A percentile compares a stretch with the other conserved stretches of the same genome.
Evolutionary conservation across 768 basidiomycete species (phyloP).

Genomic region (Hypholoma sublateritium): DNA sequence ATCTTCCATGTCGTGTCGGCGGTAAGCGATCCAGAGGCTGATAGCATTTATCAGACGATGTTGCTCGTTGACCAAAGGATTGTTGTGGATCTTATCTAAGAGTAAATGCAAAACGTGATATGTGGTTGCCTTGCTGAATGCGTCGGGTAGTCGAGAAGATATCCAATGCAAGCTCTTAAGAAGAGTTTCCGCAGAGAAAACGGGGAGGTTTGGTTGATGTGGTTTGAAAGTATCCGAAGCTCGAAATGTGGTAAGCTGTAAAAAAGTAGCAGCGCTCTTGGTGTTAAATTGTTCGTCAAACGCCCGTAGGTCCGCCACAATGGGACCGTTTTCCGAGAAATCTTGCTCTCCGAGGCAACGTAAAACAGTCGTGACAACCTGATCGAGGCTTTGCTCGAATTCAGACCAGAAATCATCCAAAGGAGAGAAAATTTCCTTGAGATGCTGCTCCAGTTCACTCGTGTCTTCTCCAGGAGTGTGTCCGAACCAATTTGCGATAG

Average conservation of each 20-base stretch:
- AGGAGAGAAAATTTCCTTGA: constrained; percentile 12
- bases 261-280: constrained; percentile 45
- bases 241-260: constrained; percentile 52
- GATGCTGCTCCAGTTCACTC: constrained; percentile 8
- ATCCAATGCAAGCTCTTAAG: constrained; percentile 66
- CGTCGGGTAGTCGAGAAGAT: constrained; percentile 34
- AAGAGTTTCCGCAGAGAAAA: constrained; percentile 47
- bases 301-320: constrained; percentile 43
- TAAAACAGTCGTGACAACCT: constrained; percentile 58
- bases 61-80: constrained; percentile 83
- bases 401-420: constrained; percentile 16
- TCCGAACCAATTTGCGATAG: constrained; percentile 50
- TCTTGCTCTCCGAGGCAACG: constrained; percentile 71
- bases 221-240: constrained; percentile 42
- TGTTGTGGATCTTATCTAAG: constrained; percentile 61
- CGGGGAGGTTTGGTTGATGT: constrained; percentile 69
- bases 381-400: constrained; percentile 45
- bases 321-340: constrained; percentile 48
- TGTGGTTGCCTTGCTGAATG: constrained; percentile 54
- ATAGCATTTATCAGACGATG: constrained; percentile 71
- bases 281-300: constrained; percentile 27
- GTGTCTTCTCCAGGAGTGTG: constrained; percentile 11
- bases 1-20: constrained; percentile 54
- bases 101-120: constrained; percentile 80
- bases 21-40: constrained; percentile 70